Evolutionary conservation across 2,329 filamentous ascomycete species (phyloP), one percentile per base, ranked within the genome.

Genomic region (Tolypocladium tundrense): DNA sequence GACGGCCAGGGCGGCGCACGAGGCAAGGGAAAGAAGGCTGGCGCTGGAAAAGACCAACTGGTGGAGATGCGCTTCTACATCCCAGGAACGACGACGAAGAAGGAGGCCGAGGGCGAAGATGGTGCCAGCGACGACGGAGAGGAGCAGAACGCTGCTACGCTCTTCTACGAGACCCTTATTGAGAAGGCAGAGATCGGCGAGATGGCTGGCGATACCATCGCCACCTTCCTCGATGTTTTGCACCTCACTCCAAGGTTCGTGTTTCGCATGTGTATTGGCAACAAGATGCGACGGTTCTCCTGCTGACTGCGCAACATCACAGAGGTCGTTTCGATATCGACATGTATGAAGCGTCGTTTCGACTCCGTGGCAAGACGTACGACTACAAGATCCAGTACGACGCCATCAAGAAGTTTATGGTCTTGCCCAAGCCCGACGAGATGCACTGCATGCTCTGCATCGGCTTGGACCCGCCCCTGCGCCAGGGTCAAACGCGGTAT

Each of bases 331-430:
- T 99, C 81, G 94, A 97, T 73, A 96, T 99, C 76, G 94, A 99
- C 73, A 96, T 99, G 88, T 99, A 99, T 82, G 94, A 97, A 74
- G 88, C 86, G 19, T 97, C 94, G 2, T 97, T 99, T 82, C 88
- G 94, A 62, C 83, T 99, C 61, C 93, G 94, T 64, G 94, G 94
- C 68, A 99, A 99, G 78, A 99, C 94, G 31, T 99, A 99, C 79
- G 95, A 99, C 78, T 99, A 99, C 85, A 99, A 99, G 83, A 97
- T 99, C 64, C 91, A 97, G 72, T 99, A 97, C 75, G 90, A 97
- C 59, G 86, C 88, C 54, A 91, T 97, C 76, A 99, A 99, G 80
- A 97, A 97, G 73, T 97, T 97, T 72, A 97, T 99, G 86, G 84
- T 97, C 37, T 85, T 99, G 7, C 94, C 94, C 53, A 99, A 99